These are phyloP conservation scores for Coprinopsis sp. DNA, from an alignment of 768 basidiomycete genomes.

Conservation along the genomic window DNA sequence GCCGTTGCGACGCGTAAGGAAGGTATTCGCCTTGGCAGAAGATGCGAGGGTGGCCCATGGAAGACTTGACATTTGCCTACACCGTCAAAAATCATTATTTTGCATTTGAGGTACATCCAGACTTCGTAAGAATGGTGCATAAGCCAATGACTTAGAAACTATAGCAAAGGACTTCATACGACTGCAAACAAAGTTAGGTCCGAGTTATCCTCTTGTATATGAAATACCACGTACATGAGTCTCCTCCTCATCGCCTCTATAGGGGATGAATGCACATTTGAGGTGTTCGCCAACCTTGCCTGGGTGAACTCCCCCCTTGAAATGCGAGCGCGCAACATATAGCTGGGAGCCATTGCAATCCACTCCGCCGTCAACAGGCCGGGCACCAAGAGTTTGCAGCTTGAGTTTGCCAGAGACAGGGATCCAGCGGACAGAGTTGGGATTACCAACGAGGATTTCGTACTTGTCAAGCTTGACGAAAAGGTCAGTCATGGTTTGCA, in stretches of 20 bases:
- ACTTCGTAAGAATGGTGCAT: too few relatives aligned
- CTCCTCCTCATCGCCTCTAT: conserved; percentile 45
- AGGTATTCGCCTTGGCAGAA: too few relatives aligned
- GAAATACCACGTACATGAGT: conserved; percentile 35
- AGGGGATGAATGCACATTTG: conserved; percentile 57
- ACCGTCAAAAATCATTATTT: too few relatives aligned
- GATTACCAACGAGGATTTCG: conserved; percentile 71
- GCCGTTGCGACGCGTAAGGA: too few relatives aligned
- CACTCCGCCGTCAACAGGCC: conserved; percentile 63
- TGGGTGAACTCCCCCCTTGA: conserved; percentile 50
- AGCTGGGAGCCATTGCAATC: conserved; percentile 57
- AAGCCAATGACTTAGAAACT: conserved; percentile 8
- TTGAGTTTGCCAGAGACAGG: conserved; percentile 41
- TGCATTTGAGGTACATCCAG: too few relatives aligned
- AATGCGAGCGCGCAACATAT: conserved; percentile 55
- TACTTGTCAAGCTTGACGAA: conserved; percentile 50
- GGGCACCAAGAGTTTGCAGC: conserved; percentile 35
- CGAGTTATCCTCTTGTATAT: neutral
- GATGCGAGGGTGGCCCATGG: too few relatives aligned
- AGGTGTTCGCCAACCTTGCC: conserved; percentile 59
- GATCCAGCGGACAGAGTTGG: conserved; percentile 56
- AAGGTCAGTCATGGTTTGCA: conserved; percentile 22
- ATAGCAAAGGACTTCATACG: conserved; percentile 37
- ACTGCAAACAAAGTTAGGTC: conserved; percentile 16
- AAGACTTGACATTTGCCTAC: too few relatives aligned